Base-by-base conservation (phyloP, 257 asterid species). In the Anisodus tanguticus region DNA sequence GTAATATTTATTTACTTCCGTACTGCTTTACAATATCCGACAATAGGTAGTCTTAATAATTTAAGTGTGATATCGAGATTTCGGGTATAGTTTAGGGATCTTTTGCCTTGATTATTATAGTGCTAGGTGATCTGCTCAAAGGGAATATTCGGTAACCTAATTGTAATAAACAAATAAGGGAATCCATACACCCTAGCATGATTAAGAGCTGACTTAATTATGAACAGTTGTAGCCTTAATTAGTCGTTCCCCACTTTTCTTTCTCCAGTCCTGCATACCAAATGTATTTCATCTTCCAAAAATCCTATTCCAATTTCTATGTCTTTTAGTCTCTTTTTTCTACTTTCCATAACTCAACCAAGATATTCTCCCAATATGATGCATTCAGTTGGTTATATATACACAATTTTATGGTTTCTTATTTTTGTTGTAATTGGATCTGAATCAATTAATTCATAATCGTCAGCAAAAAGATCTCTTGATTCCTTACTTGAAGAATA, bases 401-500 rank as follows among this genome's bases (percentile, higher is more conserved):
- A 22, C 62, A 76, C 6, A 5, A 76, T 53, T 49, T 22, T 76
- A 10, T 76, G 81, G 8, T 53, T 76, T 51, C 47, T 76, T 51
- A 0, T 76, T 12, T 26, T 31, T 12, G 64, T 0, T 1, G 63
- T 35, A 17, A 13, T 53, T 76, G 47, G 64, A 76, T 91, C 92
- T 85, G 91, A 85, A 78, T 82, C 90, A n/a, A 55, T 88, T 1
- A 55, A 77, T 9, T 64, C 79, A 10, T 81, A 89, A 54, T 84
- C 85, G 39, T 86, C 92, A 2, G 94, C 96, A 0, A 26, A 26
- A 76, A 71, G 89, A 5, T 92, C 89, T 2, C 95, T 96, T 3
- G 98, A 96, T 90, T 90, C 97, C 3, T 87, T 96, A 51, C 96
- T 96, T 13, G 96, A 96, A 74, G 94, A 87, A 67, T 92, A 88